Conservation (phyloP, 2,329 filamentous ascomycete species). For the Pseudogymnoascus sp. region DNA sequence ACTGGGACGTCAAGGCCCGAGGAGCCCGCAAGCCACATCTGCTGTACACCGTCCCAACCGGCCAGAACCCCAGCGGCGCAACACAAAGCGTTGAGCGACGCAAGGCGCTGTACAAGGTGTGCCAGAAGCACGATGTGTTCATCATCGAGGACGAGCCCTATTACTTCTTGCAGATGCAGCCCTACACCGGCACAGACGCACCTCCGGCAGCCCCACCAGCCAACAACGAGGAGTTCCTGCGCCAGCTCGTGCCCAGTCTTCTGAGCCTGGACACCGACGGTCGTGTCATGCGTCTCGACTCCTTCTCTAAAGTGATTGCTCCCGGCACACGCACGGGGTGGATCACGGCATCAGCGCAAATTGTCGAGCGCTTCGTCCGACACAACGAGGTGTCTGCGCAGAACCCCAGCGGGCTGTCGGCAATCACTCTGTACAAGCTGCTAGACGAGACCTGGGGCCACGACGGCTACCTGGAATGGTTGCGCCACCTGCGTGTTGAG, state of each 20-base stretch:
- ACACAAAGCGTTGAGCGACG: slow-evolving; percentile 53
- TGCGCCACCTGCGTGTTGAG: slow-evolving; percentile 70
- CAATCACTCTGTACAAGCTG: slow-evolving; percentile 78
- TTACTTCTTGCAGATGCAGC: slow-evolving; percentile 62
- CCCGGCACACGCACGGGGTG: slow-evolving; percentile 79
- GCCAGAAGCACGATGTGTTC: slow-evolving; percentile 62
- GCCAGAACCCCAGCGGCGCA: slow-evolving; percentile 68
- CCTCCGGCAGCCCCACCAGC: slow-evolving; percentile 44
- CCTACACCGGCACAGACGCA: slow-evolving; percentile 40
- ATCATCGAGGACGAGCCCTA: slow-evolving; percentile 70
- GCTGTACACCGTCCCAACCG: slow-evolving; percentile 63
- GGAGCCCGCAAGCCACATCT: slow-evolving; percentile 57
- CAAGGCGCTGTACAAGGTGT: slow-evolving; percentile 54
- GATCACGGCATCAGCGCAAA: slow-evolving; percentile 79
- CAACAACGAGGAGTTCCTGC: slow-evolving; percentile 64
- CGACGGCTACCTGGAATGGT: slow-evolving; percentile 78
- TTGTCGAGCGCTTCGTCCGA: slow-evolving; percentile 72
- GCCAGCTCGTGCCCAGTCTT: slow-evolving; percentile 62
- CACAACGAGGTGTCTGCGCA: slow-evolving; percentile 81
- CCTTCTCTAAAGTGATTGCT: slow-evolving; percentile 84
- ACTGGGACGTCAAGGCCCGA: slow-evolving; percentile 51
- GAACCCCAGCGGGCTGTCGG: slow-evolving; percentile 75
- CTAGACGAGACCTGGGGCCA: slow-evolving; percentile 95
- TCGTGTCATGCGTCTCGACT: slow-evolving; percentile 82
- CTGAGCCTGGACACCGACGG: slow-evolving; percentile 79